Evolutionary conservation across 169 alveolate species (phyloP), one percentile per base, ranked within the genome.

Genomic region (Plasmodium fragile): DNA sequence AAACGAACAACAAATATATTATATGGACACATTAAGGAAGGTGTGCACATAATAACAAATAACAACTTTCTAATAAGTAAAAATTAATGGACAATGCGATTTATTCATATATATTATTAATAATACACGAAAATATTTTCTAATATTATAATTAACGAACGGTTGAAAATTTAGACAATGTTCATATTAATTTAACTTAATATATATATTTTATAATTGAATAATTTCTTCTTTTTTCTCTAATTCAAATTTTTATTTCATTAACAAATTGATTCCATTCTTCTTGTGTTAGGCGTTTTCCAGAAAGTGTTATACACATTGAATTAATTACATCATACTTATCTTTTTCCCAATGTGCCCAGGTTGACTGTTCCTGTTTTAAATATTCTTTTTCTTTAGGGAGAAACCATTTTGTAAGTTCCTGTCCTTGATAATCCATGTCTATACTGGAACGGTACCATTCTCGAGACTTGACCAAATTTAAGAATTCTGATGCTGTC

Each of bases 1-100:
- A 16, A 59, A 59, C 0, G 28, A 53, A 77, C 5, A 11, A 77
- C 0, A 77, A n/a, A n/a, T n/a, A 36, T 45, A 77, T 39, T 77
- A 11, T 77, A 70, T 4, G 70, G 52, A 39, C 16, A 77, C 13
- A 39, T 18, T 25, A 59, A 77, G 7, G 36, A 4, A 55, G 22
- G 52, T 36, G n/a, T 77, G 39, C 83, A 30, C 4, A 77, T 77
- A 77, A 77, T 77, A 77, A 77, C 52, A 39, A 77, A 77, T n/a
- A 3, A 10, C 36, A 77, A 39, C 59, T 36, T 77, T 77, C 70
- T 77, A 77, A 77, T 77, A 77, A 34, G 6, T 36, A 4, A 77
- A 77, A 4, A 18, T 77, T 32, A 39, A 59, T 30, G 83, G 22
- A 77, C 11, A 39, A 77, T 28, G 28, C 39, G 4, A 77, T 77